Evolutionary conservation across 257 asterid genomes (phyloP).

Genomic region (Lycium ferocissimum): DNA sequence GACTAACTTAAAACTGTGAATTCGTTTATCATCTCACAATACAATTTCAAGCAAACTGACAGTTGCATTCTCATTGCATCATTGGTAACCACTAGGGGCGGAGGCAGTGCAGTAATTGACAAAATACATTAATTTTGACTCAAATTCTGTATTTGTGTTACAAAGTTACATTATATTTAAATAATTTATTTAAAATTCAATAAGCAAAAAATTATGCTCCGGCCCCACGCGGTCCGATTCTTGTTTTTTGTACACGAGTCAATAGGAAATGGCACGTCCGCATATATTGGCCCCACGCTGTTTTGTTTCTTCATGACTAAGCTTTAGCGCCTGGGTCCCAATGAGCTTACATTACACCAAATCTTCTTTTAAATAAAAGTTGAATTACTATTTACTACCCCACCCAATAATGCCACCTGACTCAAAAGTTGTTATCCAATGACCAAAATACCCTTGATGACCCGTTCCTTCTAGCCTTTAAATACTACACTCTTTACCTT

Average conservation of each 20-base stretch:
- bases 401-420: constrained; percentile 65
- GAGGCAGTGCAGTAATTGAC: too few relatives aligned
- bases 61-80: too few relatives aligned
- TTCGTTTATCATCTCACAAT: too few relatives aligned
- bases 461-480: constrained; percentile 42
- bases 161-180: too few relatives aligned
- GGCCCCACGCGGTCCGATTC: too few relatives aligned
- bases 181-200: too few relatives aligned
- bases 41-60: too few relatives aligned
- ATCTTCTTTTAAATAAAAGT: constrained; percentile 36
- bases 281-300: constrained; percentile 23
- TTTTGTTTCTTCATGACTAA: constrained; percentile 77
- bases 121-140: too few relatives aligned
- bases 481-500: constrained; percentile 55
- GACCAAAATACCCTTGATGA: constrained; percentile 54
- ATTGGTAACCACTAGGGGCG: too few relatives aligned
- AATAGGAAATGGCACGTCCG: constrained; percentile 41
- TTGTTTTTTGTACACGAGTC: constrained; percentile 17
- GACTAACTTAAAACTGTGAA: too few relatives aligned
- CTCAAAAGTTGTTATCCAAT: constrained; percentile 52
- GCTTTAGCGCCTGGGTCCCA: constrained; percentile 53
- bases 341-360: constrained; percentile 1
- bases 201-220: too few relatives aligned
- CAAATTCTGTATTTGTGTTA: too few relatives aligned
- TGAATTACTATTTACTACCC: constrained; percentile 33